Base-by-base conservation (phyloP, 23 red algal genomes). In the Porphyridium purpureum region DNA sequence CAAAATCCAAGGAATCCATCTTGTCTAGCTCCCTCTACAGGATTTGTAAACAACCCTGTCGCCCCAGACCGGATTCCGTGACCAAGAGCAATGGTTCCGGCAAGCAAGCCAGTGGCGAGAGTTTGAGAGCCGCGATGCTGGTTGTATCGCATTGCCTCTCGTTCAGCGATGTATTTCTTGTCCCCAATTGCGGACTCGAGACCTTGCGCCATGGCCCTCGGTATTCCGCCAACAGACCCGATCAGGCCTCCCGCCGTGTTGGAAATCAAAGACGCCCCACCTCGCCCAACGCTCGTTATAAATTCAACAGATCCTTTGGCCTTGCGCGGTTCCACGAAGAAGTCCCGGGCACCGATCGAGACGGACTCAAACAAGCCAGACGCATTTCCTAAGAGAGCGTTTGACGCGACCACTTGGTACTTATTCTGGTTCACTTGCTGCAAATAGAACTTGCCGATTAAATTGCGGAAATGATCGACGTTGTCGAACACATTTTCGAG, bases 241-340 rank as follows among this genome's bases (percentile, higher is more conserved):
- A 84, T 60, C 21, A 95, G 53, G 3, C 88, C 88, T n/a, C 88
- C 69, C 8, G 85, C 79, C 15, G 88, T 84, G 47, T 95, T 33
- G 7, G 64, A 48, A 1, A 95, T 32, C n/a, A 95, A 49, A 29
- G 76, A 75, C 34, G 65, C 55, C 2, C 59, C 67, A 35, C 75
- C 87, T 2, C 72, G 62, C 22, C 66, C 70, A 33, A 84, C 50
- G 14, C 59, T 57, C 0, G 62, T 44, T n/a, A 95, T 47, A 33
- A 95, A 80, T 19, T 95, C 88, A 2, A 62, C 74, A 55, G 62
- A 60, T 24, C 59, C 67, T 48, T 80, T 86, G 4, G 74, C 88
- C 27, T 74, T 57, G 23, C 68, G 63, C 9, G 88, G 64, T 49
- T 83, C 78, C 5, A 59, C 63, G 33, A 95, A 66, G 29, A 95